These are phyloP conservation scores for Wickerhamomyces strasburgensis DNA, from an alignment of 805 yeast genomes.

Conservation along the genomic window DNA sequence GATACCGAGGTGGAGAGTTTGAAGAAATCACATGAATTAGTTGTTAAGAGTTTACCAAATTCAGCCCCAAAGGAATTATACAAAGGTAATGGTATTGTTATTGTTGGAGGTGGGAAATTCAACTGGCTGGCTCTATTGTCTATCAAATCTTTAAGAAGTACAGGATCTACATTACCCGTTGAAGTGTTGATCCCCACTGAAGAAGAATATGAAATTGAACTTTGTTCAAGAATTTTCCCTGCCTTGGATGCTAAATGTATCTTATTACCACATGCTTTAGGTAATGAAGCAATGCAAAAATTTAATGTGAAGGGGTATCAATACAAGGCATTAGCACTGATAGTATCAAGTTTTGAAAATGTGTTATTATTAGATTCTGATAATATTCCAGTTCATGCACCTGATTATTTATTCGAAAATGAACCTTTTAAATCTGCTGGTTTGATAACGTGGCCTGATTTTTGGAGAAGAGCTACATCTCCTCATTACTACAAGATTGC, in stretches of 20 bases:
- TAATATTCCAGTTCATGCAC: slow-evolving; percentile 60
- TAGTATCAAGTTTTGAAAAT: slow-evolving; percentile 70
- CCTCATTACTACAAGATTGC: slow-evolving; percentile 71
- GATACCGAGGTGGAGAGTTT: slow-evolving; percentile 39
- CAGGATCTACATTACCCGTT: slow-evolving; percentile 54
- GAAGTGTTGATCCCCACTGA: slow-evolving; percentile 65
- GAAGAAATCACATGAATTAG: slow-evolving; percentile 41
- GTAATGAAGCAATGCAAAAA: slow-evolving; percentile 43
- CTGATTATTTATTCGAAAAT: slow-evolving; percentile 52
- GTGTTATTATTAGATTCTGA: slow-evolving; percentile 72
- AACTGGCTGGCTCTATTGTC: slow-evolving; percentile 51
- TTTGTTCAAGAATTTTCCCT: slow-evolving; percentile 61
- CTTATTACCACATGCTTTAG: slow-evolving; percentile 55
- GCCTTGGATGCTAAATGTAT: slow-evolving; percentile 60
- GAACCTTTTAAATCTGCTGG: slow-evolving; percentile 51
- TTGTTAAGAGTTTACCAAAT: slow-evolving; percentile 45
- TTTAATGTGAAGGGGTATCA: slow-evolving; percentile 60
- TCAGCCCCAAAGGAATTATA: slow-evolving; percentile 41
- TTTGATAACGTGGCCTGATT: slow-evolving; percentile 76
- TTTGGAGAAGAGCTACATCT: slow-evolving; percentile 79
- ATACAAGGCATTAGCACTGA: slow-evolving; percentile 60
- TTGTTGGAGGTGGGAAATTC: slow-evolving; percentile 58
- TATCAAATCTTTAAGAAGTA: slow-evolving; percentile 41
- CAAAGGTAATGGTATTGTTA: slow-evolving; percentile 54
- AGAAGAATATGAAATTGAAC: slow-evolving; percentile 63